phyloP scores from a whole-genome alignment of 2,329 filamentous ascomycete species.

The Colletotrichum lindemuthianum region DNA sequence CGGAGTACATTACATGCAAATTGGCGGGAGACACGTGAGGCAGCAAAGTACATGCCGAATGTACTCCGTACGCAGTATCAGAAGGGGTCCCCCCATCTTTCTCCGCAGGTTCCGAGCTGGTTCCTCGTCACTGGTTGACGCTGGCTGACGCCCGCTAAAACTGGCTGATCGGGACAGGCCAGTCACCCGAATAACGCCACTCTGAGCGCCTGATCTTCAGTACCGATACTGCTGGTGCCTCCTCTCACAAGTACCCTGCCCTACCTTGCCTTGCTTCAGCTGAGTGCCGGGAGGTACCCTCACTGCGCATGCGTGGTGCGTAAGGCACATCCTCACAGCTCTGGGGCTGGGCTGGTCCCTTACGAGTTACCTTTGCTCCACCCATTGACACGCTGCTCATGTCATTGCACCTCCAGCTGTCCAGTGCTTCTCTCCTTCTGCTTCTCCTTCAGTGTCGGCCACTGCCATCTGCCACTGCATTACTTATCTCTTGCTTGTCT shows the following conservation, averaged over 20 bases:
- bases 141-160: constrained; percentile 6
- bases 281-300: constrained; percentile 10
- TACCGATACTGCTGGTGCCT: neutral
- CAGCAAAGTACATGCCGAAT: neutral
- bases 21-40: neutral
- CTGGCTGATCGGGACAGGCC: neutral
- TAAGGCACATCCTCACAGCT: constrained; percentile 9
- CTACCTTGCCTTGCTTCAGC: constrained; percentile 23
- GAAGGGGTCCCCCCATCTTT: constrained; percentile 12
- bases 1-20: too few species aligned
- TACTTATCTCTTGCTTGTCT: neutral
- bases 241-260: constrained; percentile 25
- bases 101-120: constrained; percentile 29
- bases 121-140: neutral
- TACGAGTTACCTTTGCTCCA: constrained; percentile 20
- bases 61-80: neutral
- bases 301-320: constrained; percentile 14
- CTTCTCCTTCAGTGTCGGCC: too few species aligned
- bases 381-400: constrained; percentile 17
- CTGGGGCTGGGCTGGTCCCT: constrained; percentile 7
- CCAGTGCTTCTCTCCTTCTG: too few species aligned
- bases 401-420: constrained; percentile 16
- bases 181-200: constrained; percentile 14
- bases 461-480: neutral
- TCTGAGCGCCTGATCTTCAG: too few species aligned